These are phyloP conservation scores for Ogataea pini DNA, from an alignment of 805 yeast species.

Conservation along the genomic window DNA sequence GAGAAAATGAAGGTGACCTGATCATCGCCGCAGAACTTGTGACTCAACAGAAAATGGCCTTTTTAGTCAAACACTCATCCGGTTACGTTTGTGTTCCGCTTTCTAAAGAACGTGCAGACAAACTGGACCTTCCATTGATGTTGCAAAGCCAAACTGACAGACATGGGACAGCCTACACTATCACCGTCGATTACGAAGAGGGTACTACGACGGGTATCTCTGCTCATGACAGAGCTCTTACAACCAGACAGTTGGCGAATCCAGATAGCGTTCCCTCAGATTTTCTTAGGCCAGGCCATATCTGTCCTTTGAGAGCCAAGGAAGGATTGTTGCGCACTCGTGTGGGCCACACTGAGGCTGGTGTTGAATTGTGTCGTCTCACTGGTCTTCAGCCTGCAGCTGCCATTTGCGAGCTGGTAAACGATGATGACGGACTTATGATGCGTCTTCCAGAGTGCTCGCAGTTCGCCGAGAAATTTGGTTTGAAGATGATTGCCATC, in stretches of 20 bases:
- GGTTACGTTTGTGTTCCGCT: constrained; percentile 96
- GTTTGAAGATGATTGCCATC: constrained; percentile 74
- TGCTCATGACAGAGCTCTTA: constrained; percentile 89
- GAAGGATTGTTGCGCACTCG: constrained; percentile 80
- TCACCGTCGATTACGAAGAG: constrained; percentile 80
- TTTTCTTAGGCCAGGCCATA: constrained; percentile 90
- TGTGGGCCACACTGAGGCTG: constrained; percentile 97
- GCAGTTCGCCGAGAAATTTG: constrained; percentile 60
- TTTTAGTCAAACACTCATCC: constrained; percentile 79
- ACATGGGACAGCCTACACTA: constrained; percentile 96
- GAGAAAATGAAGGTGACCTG: constrained; percentile 98
- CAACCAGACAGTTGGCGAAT: constrained; percentile 71
- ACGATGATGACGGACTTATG: constrained; percentile 93
- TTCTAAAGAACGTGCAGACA: constrained; percentile 74
- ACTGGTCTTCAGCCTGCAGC: constrained; percentile 83
- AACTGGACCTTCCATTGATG: constrained; percentile 79
- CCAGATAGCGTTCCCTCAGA: constrained; percentile 56
- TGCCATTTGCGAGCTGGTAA: constrained; percentile 90
- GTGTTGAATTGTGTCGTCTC: constrained; percentile 79
- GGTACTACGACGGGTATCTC: constrained; percentile 98
- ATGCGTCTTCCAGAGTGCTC: constrained; percentile 88
- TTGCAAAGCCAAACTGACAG: constrained; percentile 65
- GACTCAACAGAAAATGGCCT: constrained; percentile 89
- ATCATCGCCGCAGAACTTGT: constrained; percentile 86
- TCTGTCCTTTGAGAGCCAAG: constrained; percentile 88